Evolutionary conservation across 2,329 filamentous ascomycete genomes (phyloP), one percentile per base, ranked within the genome.

Genomic region (Penicillium sclerotigenum): DNA sequence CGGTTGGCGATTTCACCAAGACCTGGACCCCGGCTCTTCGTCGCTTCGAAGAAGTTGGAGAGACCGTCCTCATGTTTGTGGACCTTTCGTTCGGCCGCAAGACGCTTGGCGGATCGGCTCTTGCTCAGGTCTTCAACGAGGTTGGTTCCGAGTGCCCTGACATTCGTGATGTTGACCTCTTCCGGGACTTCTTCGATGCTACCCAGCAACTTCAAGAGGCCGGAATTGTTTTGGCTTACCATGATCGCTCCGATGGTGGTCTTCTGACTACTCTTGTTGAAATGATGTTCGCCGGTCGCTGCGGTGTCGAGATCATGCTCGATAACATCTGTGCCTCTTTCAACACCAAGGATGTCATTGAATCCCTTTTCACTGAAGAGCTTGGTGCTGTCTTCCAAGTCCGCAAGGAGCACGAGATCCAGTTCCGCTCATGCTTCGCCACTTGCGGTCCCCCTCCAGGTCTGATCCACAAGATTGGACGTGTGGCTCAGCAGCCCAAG

Each of bases 201-300:
- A 81, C 96, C 8, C 82, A 86, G 65, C 79, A 84, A 66, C 75
- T 88, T 2, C 84, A 87, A 64, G 84, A 89, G 62, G 77, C 83
- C 28, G 83, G 83, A 24, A 82, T 89, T 57, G 92, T 97, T 11
- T 83, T 97, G 22, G 93, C 93, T 4, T 97, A 97, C 72, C 94
- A 97, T 72, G 94, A 97, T 74, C 84, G 89, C 45, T 97, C 91
- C 0, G 93, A 97, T 72, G 94, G 93, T 73, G 94, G 94, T 68
- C 79, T 97, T 10, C 84, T 97, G 70, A 94, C 93, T 1, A 92
- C 93, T 6, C 77, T 97, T 33, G 90, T 87, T 3, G 94, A 99
- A 76, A 97, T 97, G 94, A 95, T 96, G 85, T 97, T 97, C 72
- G 93, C 94, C 31, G 94, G 94, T 28, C 88, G 92, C 54, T 95